phyloP scores from a whole-genome alignment of 345 rosid genomes.

The Ceriops tagal region DNA sequence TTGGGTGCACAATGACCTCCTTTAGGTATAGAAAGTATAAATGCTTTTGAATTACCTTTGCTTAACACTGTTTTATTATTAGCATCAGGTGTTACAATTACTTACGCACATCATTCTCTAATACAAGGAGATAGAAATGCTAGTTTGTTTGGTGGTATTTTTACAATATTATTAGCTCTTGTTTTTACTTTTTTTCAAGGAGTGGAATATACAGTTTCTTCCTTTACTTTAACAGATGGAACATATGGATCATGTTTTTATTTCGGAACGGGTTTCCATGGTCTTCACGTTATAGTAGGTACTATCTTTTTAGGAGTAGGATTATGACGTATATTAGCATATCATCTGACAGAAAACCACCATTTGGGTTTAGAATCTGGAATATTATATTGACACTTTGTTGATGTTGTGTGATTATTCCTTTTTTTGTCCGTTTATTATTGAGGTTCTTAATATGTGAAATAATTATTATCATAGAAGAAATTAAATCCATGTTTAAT shows the following conservation, averaged over 20 bases:
- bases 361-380: not conserved
- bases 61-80: not conserved
- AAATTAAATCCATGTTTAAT: no score
- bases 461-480: no score
- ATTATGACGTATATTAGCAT: not conserved
- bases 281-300: not conserved
- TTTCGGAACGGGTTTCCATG: not conserved
- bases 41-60: not conserved
- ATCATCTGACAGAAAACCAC: not conserved
- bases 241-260: not conserved
- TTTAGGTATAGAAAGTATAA: not conserved
- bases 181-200: not conserved
- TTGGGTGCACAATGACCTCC: not conserved
- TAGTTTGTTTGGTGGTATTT: not conserved
- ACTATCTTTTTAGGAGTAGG: not conserved
- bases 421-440: not conserved
- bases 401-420: not conserved
- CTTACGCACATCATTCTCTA: not conserved
- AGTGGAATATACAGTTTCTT: not conserved
- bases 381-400: not conserved
- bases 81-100: not conserved
- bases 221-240: not conserved
- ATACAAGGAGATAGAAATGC: not conserved
- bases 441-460: not conserved
- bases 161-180: not conserved